Percentiles rank a stretch among this genome's conserved stretches.
phyloP scores from a whole-genome alignment of 805 yeast species.

The Myxozyma neotropica region DNA sequence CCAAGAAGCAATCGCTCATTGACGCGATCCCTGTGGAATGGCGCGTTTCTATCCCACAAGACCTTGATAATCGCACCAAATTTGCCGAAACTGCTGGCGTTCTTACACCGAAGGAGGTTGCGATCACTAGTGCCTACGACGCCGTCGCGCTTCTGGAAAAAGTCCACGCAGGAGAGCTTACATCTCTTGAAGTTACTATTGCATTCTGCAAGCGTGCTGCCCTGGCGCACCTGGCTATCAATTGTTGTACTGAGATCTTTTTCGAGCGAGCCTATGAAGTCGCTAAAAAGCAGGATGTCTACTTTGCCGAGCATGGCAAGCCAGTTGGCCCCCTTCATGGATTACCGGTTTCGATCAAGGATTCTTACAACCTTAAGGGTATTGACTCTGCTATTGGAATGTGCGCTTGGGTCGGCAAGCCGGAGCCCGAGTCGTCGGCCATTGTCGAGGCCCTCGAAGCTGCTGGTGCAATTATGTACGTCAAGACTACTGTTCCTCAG shows the following conservation, averaged over 20 bases:
- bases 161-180: slow-evolving; percentile 47
- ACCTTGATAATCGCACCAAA: slow-evolving; percentile 46
- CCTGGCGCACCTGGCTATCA: slow-evolving; percentile 33
- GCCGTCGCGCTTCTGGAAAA: slow-evolving; percentile 44
- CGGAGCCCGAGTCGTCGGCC: slow-evolving; percentile 44
- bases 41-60: slow-evolving; percentile 44
- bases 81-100: slow-evolving; percentile 47
- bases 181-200: slow-evolving; percentile 49
- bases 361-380: slow-evolving; percentile 50
- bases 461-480: slow-evolving; percentile 53
- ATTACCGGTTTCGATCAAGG: slow-evolving; percentile 52
- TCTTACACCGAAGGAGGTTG: slow-evolving; percentile 45
- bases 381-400: slow-evolving; percentile 53
- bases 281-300: slow-evolving; percentile 59
- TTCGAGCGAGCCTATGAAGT: slow-evolving; percentile 57
- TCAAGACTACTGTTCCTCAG: slow-evolving; percentile 54
- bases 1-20: slow-evolving; percentile 49
- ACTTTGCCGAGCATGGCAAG: slow-evolving; percentile 50
- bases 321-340: slow-evolving; percentile 67
- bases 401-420: slow-evolving; percentile 46
- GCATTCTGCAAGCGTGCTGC: slow-evolving; percentile 50
- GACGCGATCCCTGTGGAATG: slow-evolving; percentile 51
- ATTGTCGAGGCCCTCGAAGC: slow-evolving; percentile 47
- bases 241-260: slow-evolving; percentile 45
- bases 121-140: slow-evolving; percentile 49